Evolutionary conservation across 148 eudicot genomes (phyloP).

Genomic region (Diospyros kaki): DNA sequence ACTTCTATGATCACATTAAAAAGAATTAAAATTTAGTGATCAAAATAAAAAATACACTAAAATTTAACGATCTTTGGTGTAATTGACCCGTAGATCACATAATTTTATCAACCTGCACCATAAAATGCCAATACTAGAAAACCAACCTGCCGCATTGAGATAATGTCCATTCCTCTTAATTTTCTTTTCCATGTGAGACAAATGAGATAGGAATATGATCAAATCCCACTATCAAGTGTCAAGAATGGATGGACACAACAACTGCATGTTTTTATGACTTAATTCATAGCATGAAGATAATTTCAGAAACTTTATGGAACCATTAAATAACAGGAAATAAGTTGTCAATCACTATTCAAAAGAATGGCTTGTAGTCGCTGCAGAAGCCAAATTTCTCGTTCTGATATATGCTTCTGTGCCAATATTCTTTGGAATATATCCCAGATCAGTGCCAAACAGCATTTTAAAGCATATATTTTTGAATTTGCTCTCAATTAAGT

Average conservation of each 20-base stretch:
- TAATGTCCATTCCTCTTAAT: background rate
- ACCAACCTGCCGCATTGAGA: background rate
- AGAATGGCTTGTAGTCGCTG: background rate
- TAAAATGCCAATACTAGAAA: background rate
- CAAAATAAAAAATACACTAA: too few relatives aligned
- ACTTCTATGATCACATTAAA: too few relatives aligned
- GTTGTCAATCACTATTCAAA: background rate
- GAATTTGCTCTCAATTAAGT: too few relatives aligned
- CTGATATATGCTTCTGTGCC: background rate
- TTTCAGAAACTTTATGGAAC: background rate
- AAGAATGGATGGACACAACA: background rate
- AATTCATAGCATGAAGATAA: background rate
- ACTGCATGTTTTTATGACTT: conserved; percentile 3
- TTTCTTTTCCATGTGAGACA: background rate
- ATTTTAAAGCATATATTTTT: too few relatives aligned
- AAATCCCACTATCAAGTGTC: background rate
- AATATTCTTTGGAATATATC: conserved; percentile 7
- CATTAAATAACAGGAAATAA: background rate
- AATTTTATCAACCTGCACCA: background rate
- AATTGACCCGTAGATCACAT: background rate
- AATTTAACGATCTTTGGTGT: too few relatives aligned
- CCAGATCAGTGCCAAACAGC: background rate
- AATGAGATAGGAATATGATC: conserved; percentile 3
- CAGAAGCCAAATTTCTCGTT: background rate
- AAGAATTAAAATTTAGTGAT: too few relatives aligned